Evolutionary conservation across 2,329 filamentous ascomycete genomes (phyloP).

Genomic region (Amphichorda felina): DNA sequence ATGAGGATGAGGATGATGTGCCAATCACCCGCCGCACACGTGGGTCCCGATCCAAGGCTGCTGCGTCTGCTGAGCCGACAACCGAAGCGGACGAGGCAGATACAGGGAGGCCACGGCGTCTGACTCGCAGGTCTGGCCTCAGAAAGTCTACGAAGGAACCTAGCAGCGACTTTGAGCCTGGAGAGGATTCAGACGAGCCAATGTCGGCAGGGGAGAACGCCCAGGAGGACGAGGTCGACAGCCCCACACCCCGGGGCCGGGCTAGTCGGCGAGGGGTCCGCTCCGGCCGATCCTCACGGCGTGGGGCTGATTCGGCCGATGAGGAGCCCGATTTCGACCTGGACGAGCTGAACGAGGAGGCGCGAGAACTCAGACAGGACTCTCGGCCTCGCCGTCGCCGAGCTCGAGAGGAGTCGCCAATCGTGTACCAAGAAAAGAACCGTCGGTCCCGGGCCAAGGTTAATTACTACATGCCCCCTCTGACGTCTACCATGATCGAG

Average conservation of each 20-base stretch:
- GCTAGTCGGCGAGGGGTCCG: conserved; percentile 24
- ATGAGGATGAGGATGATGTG: conserved; percentile 31
- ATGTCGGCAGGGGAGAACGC: conserved; percentile 28
- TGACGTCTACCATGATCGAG: conserved; percentile 50
- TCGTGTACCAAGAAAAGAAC: conserved; percentile 45
- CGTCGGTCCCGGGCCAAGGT: conserved; percentile 48
- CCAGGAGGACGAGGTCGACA: conserved; percentile 31
- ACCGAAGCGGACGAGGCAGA: conserved; percentile 14
- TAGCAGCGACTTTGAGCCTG: conserved; percentile 51
- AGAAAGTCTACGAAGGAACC: conserved; percentile 37
- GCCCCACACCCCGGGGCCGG: conserved; percentile 37
- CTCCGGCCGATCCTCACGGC: conserved; percentile 34
- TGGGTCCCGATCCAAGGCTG: conserved; percentile 16
- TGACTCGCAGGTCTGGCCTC: conserved; percentile 31
- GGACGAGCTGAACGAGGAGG: conserved; percentile 55
- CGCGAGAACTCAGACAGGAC: conserved; percentile 46
- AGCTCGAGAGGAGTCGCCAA: conserved; percentile 36
- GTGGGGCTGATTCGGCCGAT: conserved; percentile 38
- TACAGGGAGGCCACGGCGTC: conserved; percentile 26
- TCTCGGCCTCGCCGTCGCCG: conserved; percentile 39
- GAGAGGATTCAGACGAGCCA: conserved; percentile 45
- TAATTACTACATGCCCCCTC: conserved; percentile 77
- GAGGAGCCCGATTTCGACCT: conserved; percentile 47
- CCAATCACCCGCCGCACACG: conserved; percentile 35
- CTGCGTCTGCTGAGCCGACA: conserved; percentile 16